phyloP scores from a whole-genome alignment of 2,329 filamentous ascomycete species.

The Tolypocladium album region DNA sequence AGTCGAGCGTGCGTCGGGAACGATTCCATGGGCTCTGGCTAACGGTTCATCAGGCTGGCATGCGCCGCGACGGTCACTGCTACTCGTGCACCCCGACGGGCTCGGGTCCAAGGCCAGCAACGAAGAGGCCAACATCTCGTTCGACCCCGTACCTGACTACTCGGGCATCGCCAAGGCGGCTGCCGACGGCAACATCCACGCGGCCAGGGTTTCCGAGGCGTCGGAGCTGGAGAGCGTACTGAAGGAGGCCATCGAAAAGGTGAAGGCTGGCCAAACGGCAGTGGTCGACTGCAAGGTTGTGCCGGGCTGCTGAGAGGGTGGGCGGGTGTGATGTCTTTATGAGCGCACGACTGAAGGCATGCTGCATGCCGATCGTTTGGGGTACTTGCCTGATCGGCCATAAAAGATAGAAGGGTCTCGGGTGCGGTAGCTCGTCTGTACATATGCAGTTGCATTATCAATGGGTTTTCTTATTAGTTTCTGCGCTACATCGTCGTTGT shows the following conservation, averaged over 20 bases:
- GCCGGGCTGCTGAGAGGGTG: constrained; percentile 24
- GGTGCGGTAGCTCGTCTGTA: background rate
- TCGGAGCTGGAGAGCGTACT: constrained; percentile 35
- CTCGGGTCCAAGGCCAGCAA: constrained; percentile 43
- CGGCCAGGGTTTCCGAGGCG: constrained; percentile 34
- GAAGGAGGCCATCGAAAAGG: constrained; percentile 37
- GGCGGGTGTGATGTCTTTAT: background rate
- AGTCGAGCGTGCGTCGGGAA: constrained; percentile 3
- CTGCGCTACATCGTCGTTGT: background rate
- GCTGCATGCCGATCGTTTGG: background rate
- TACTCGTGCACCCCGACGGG: constrained; percentile 48
- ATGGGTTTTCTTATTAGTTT: background rate
- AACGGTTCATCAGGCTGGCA: constrained; percentile 39
- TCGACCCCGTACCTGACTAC: constrained; percentile 47
- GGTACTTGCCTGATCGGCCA: background rate
- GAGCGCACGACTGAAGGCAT: background rate
- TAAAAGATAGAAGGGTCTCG: background rate
- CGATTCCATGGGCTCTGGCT: background rate
- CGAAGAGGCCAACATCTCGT: constrained; percentile 52
- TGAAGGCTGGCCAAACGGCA: constrained; percentile 38
- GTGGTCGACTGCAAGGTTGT: constrained; percentile 44
- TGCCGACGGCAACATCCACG: constrained; percentile 40
- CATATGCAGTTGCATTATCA: background rate
- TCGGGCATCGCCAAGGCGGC: constrained; percentile 50
- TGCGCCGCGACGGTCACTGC: constrained; percentile 43